Evolutionary conservation across 306 rosid species (phyloP).

Genomic region (Arachis stenosperma): DNA sequence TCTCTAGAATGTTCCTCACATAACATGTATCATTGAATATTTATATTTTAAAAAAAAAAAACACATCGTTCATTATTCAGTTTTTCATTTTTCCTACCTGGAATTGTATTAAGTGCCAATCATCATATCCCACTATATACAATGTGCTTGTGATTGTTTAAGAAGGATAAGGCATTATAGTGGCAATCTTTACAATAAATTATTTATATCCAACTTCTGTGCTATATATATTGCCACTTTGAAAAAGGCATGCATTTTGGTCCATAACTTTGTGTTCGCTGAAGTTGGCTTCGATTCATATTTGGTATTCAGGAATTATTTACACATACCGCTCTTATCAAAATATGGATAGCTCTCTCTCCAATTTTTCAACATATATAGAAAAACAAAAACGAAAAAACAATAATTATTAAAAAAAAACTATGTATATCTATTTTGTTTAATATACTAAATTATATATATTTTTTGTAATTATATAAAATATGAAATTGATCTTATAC

Average conservation of each 20-base stretch:
- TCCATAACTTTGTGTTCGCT: slow-evolving; percentile 9
- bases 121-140: slow-evolving; percentile 29
- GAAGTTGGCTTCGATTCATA: neutral
- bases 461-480: too few relatives aligned
- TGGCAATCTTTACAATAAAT: slow-evolving; percentile 38
- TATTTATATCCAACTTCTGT: slow-evolving; percentile 29
- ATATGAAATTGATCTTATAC: too few relatives aligned
- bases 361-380: neutral
- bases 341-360: neutral
- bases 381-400: neutral
- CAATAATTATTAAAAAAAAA: too few relatives aligned
- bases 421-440: too few relatives aligned
- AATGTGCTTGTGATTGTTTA: slow-evolving; percentile 1
- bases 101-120: slow-evolving; percentile 27
- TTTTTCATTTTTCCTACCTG: neutral
- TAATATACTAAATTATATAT: too few relatives aligned
- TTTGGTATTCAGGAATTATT: neutral
- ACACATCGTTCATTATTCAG: neutral
- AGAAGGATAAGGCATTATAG: slow-evolving; percentile 27
- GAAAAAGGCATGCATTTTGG: neutral
- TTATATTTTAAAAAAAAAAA: neutral
- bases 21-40: too few relatives aligned
- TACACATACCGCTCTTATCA: too few relatives aligned
- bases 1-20: neutral
- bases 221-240: slow-evolving; percentile 30